These are phyloP conservation scores for Trametes pubescens DNA, from an alignment of 1,284 basidiomycete genomes.

Conservation along the genomic window DNA sequence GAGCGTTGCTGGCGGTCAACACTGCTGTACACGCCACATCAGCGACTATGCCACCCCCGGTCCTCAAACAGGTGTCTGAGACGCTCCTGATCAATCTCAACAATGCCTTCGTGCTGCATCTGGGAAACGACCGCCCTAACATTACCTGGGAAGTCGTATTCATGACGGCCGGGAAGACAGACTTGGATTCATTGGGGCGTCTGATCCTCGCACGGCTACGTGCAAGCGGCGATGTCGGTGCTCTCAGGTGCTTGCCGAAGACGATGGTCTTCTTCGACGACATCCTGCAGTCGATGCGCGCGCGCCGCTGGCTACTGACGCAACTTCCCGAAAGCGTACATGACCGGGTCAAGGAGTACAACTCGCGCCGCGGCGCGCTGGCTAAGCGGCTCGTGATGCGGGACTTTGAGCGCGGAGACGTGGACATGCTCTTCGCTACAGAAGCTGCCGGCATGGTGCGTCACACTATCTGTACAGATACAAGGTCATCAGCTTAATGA, in stretches of 20 bases:
- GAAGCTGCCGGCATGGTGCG: conserved; percentile 35
- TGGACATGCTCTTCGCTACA: conserved; percentile 25
- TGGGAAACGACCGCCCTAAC: conserved; percentile 21
- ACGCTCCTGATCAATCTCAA: background rate
- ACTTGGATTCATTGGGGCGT: too few species aligned
- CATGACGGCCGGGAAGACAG: conserved; percentile 5
- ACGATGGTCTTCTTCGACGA: conserved; percentile 13
- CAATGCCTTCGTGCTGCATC: conserved; percentile 3
- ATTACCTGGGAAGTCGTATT: conserved; percentile 1
- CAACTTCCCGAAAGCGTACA: background rate
- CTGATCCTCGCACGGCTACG: background rate
- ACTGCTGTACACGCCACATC: background rate
- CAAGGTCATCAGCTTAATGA: too few species aligned
- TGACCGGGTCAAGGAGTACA: conserved; percentile 2
- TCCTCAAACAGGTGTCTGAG: background rate
- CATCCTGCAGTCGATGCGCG: background rate
- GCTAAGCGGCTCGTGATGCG: conserved; percentile 15
- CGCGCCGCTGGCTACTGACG: background rate
- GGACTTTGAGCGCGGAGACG: conserved; percentile 10
- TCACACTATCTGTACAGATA: background rate
- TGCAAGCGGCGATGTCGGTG: background rate
- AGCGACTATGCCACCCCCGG: background rate
- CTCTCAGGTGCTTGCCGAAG: background rate
- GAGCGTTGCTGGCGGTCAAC: background rate
- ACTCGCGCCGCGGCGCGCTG: conserved; percentile 34